phyloP scores from a whole-genome alignment of 257 asterid genomes.

The Coffea eugenioides region DNA sequence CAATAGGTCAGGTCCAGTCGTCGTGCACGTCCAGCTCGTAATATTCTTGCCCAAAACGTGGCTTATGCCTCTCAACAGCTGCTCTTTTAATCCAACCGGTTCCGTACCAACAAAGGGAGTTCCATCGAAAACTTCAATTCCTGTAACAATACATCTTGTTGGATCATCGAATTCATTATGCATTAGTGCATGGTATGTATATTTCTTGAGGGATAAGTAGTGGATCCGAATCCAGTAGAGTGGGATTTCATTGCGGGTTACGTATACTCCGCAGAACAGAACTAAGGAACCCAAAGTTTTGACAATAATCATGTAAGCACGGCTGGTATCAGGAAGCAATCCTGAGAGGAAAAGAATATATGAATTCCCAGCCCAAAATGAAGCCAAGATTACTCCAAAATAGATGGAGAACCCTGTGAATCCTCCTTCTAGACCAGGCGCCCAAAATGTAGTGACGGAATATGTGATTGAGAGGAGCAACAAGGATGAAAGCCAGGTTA shows the following conservation, averaged over 20 bases:
- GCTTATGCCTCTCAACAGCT: slow-evolving; percentile 21
- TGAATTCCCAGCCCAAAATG: slow-evolving; percentile 48
- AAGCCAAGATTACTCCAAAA: slow-evolving; percentile 27
- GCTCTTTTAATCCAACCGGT: slow-evolving; percentile 23
- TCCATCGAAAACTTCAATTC: slow-evolving; percentile 38
- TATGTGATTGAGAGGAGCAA: slow-evolving; percentile 28
- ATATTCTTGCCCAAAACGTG: slow-evolving; percentile 26
- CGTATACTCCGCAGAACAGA: slow-evolving; percentile 41
- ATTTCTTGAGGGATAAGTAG: slow-evolving; percentile 36
- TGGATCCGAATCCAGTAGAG: slow-evolving; percentile 49
- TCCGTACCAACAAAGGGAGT: slow-evolving; percentile 19
- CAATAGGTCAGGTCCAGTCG: slow-evolving; percentile 35
- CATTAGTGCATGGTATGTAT: slow-evolving; percentile 37
- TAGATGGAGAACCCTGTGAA: slow-evolving; percentile 29
- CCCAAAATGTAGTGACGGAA: slow-evolving; percentile 38
- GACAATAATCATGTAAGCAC: too few relatives aligned
- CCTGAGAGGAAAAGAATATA: slow-evolving; percentile 42
- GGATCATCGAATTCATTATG: slow-evolving; percentile 39
- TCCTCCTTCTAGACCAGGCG: slow-evolving; percentile 42
- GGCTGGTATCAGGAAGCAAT: background rate
- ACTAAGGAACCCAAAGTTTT: slow-evolving; percentile 8
- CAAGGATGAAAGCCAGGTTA: slow-evolving; percentile 35
- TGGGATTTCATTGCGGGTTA: slow-evolving; percentile 35
- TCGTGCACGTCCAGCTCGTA: slow-evolving; percentile 28
- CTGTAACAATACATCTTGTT: slow-evolving; percentile 34